Percentiles rank a stretch among this genome's conserved stretches.
Evolutionary conservation across 192 early-diverging fungal species (phyloP).

Genomic region (Coemansia nantahalensis): DNA sequence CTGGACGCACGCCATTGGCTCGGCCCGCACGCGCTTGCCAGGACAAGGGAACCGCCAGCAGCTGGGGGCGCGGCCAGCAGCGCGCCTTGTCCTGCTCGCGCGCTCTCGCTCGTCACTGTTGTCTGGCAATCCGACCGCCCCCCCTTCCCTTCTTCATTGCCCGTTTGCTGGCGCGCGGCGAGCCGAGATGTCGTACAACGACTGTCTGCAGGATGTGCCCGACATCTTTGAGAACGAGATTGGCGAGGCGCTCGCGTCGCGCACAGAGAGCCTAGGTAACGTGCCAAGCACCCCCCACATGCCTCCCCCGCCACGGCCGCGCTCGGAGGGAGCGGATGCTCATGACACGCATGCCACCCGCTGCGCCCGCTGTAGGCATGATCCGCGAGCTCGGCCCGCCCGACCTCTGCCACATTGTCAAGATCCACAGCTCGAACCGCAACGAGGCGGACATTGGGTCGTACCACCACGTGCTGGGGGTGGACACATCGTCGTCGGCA

Average conservation of each 20-base stretch:
- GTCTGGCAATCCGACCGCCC: too few species aligned
- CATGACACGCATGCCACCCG: too few species aligned
- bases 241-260: conserved; percentile 80
- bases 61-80: too few species aligned
- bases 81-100: too few species aligned
- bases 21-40: too few species aligned
- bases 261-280: conserved; percentile 90
- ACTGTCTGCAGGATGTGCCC: conserved; percentile 81
- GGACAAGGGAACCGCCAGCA: neutral
- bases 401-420: conserved; percentile 95
- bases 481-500: conserved; percentile 90
- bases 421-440: conserved; percentile 66
- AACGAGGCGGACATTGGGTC: conserved; percentile 63
- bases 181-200: conserved; percentile 50
- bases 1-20: too few species aligned
- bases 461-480: conserved; percentile 76
- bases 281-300: too few species aligned
- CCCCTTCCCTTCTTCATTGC: neutral
- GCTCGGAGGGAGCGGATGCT: too few species aligned
- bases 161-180: too few species aligned
- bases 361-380: conserved; percentile 63
- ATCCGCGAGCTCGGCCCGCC: conserved; percentile 96
- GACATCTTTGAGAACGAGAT: conserved; percentile 96
- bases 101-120: too few species aligned
- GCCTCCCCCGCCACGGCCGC: too few species aligned